Percentiles rank a stretch among this genome's conserved stretches.
phyloP scores from a whole-genome alignment of 352 stramenopile species.

The Pythium pyrilobum region DNA sequence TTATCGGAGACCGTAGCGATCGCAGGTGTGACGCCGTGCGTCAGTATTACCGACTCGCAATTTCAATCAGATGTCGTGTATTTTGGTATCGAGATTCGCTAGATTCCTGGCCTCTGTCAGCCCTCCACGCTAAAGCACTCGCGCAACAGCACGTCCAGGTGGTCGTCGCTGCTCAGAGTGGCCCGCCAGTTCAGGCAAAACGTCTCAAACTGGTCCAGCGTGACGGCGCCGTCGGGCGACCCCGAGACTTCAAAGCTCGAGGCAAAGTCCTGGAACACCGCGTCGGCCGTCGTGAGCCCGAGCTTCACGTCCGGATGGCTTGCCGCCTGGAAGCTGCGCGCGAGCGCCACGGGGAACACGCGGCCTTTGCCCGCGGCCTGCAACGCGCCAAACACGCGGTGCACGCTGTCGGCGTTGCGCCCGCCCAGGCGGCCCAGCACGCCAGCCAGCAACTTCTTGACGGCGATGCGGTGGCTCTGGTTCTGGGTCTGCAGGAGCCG shows the following conservation, averaged over 20 bases:
- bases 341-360: constrained; percentile 56
- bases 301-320: constrained; percentile 58
- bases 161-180: constrained; percentile 43
- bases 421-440: constrained; percentile 39
- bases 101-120: background rate
- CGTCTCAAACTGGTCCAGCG: constrained; percentile 57
- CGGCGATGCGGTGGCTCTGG: constrained; percentile 24
- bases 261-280: constrained; percentile 72
- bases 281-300: constrained; percentile 24
- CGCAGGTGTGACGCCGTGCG: too few species aligned
- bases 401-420: constrained; percentile 24
- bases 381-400: constrained; percentile 40
- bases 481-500: constrained; percentile 38
- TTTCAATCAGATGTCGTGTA: background rate
- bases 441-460: constrained; percentile 34
- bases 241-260: constrained; percentile 54
- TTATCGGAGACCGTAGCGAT: too few species aligned
- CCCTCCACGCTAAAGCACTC: constrained; percentile 40
- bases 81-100: too few species aligned
- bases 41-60: too few species aligned
- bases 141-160: constrained; percentile 50
- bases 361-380: constrained; percentile 43
- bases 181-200: constrained; percentile 57
- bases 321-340: constrained; percentile 51
- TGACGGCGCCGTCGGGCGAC: constrained; percentile 29